Conservation (phyloP, 495 filamentous ascomycete species). For the Parathielavia hyrcaniae region DNA sequence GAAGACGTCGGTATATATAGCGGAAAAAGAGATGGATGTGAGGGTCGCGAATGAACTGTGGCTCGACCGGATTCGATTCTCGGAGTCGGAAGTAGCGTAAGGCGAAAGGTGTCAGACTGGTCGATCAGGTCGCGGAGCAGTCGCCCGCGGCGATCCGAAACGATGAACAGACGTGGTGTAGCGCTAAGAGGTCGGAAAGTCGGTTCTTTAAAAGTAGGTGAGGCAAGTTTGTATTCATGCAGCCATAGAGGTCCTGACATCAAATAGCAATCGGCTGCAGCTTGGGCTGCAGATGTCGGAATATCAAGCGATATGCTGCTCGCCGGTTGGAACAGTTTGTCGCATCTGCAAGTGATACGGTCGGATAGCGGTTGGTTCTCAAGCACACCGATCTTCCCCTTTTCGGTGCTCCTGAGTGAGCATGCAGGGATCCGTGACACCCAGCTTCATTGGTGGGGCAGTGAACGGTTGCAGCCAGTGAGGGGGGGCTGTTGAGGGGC, state of each 20-base stretch:
- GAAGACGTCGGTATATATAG: not conserved
- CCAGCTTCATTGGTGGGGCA: slow-evolving; percentile 3
- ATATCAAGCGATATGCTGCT: not conserved
- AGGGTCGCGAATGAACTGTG: too few species aligned
- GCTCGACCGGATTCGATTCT: too few species aligned
- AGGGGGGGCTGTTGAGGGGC: slow-evolving; percentile 4
- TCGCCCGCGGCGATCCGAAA: not conserved
- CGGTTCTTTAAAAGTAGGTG: not conserved
- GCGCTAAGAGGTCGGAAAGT: not conserved
- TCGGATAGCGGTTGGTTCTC: too few species aligned
- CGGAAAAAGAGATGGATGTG: too few species aligned
- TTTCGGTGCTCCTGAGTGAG: not conserved
- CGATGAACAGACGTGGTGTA: not conserved
- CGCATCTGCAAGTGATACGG: too few species aligned
- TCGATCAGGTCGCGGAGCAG: not conserved
- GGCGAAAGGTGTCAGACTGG: too few species aligned
- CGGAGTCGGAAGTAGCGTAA: too few species aligned
- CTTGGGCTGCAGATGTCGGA: not conserved
- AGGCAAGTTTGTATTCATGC: not conserved
- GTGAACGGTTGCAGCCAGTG: slow-evolving; percentile 3
- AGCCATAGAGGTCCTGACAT: not conserved
- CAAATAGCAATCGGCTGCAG: not conserved
- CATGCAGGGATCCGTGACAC: not conserved
- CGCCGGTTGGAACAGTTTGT: too few species aligned
- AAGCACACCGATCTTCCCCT: slow-evolving; percentile 4